A percentile compares a stretch with the other conserved stretches of the same genome.
Evolutionary conservation across 345 rosid genomes (phyloP).

Genomic region (Citrus mangshanensis): DNA sequence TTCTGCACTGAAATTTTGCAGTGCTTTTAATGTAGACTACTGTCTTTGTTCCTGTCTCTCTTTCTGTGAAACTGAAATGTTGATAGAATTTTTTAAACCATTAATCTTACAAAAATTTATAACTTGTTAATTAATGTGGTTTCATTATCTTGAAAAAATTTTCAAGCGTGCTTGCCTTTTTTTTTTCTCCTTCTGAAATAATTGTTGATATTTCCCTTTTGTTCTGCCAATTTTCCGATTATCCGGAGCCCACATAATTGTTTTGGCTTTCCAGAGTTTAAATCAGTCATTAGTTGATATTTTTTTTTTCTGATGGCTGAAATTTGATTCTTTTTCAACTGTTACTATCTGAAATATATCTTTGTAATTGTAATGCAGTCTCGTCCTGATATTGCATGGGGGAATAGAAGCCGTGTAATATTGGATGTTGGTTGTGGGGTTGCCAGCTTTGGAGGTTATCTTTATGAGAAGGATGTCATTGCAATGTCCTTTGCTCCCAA

Average conservation of each 20-base stretch:
- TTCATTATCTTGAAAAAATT: not conserved
- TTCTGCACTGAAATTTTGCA: not conserved
- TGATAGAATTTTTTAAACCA: not conserved
- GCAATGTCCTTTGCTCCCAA: constrained; percentile 93
- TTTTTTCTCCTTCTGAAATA: not conserved
- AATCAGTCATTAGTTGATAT: not conserved
- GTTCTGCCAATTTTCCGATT: not conserved
- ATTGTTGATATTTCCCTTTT: not conserved
- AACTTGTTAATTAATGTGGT: not conserved
- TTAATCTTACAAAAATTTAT: not conserved
- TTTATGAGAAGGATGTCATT: constrained; percentile 75
- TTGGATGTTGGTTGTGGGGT: constrained; percentile 95
- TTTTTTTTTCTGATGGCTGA: not conserved
- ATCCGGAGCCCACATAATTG: not conserved
- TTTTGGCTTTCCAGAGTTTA: not conserved
- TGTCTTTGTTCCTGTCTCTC: not conserved
- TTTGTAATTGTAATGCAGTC: constrained; percentile 37
- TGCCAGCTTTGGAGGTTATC: constrained; percentile 91
- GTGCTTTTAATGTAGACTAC: not conserved
- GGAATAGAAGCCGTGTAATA: constrained; percentile 64
- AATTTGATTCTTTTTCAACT: not conserved
- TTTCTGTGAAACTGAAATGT: not conserved
- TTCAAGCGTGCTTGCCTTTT: not conserved
- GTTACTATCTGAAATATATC: not conserved
- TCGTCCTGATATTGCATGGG: constrained; percentile 68